Base-by-base conservation (phyloP, 768 basidiomycete species). In the Lactifluus rugatus region DNA sequence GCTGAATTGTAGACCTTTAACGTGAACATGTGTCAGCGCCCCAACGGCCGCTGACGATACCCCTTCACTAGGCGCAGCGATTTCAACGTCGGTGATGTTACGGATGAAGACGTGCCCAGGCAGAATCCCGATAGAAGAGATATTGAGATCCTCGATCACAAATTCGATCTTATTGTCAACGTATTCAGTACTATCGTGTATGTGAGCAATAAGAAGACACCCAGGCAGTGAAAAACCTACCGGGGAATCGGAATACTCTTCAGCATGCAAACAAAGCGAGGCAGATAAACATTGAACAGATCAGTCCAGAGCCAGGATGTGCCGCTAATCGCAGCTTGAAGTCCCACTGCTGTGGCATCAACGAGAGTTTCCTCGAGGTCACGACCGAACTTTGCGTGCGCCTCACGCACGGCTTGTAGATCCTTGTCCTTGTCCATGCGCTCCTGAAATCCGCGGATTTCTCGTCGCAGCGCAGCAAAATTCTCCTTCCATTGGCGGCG, bases 291-390 rank as follows among this genome's bases (percentile, higher is more conserved):
- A 64, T 84, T 87, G 74, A 89, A 84, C 7, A 91, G 59, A 60
- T 93, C 91, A 67, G 84, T 79, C 84, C 84, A 87, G 71, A 88
- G 80, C 87, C 87, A 89, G 1, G 82, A 78, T 5, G 79, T 77
- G 47, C 83, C 78, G 54, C 85, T 82, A 61, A 84, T 65, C 4
- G 78, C 76, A 10, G 76, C 76, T 65, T 82, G 76, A 45, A 82
- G 45, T 6, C 77, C 76, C 0, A 73, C 72, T 62, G 72, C 62
- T 8, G 76, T 70, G 60, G 75, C 66, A 36, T 71, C 66, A 5
- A 75, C 63, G 65, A 73, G 48, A 72, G 74, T 77, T 21, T 70
- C 62, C 65, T 80, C 77, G n/a, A 84, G 39, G 47, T 83, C 81
- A 13, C 66, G 56, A 1, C 72, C 75, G 13, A 87, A 70, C 59